phyloP scores from a whole-genome alignment of 352 stramenopile genomes.

The Globisporangium paroecandrum region DNA sequence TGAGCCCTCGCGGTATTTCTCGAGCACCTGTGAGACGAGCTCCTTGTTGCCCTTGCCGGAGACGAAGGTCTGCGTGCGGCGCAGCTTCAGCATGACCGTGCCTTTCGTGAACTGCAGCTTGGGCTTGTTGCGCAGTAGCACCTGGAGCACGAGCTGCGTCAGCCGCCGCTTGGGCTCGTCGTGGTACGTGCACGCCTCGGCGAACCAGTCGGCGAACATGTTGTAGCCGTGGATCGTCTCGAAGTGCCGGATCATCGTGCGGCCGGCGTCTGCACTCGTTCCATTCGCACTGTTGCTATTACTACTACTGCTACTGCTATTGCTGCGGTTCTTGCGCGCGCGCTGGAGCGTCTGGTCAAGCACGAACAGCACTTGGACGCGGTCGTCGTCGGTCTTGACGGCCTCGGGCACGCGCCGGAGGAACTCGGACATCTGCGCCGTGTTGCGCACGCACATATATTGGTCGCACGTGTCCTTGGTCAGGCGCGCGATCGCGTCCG shows the following conservation, averaged over 20 bases:
- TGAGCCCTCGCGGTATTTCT: slow-evolving; percentile 29
- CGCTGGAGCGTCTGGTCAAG: slow-evolving; percentile 46
- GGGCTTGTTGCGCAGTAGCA: slow-evolving; percentile 52
- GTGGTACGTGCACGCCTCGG: slow-evolving; percentile 34
- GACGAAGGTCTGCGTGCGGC: slow-evolving; percentile 24
- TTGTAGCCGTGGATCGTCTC: slow-evolving; percentile 58
- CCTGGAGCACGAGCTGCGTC: slow-evolving; percentile 46
- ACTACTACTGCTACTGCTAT: neutral
- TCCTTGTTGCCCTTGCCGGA: slow-evolving; percentile 45
- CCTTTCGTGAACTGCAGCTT: slow-evolving; percentile 44
- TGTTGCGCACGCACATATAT: slow-evolving; percentile 32
- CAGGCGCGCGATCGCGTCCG: slow-evolving; percentile 34
- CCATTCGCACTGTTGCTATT: slow-evolving; percentile 1
- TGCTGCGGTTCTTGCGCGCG: slow-evolving; percentile 9
- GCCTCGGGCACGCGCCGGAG: slow-evolving; percentile 28
- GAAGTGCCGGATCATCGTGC: slow-evolving; percentile 39
- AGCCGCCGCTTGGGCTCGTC: slow-evolving; percentile 51
- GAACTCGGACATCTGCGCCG: slow-evolving; percentile 37
- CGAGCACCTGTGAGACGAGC: slow-evolving; percentile 35
- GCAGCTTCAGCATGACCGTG: slow-evolving; percentile 25
- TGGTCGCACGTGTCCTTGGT: slow-evolving; percentile 38
- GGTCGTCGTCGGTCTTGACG: slow-evolving; percentile 48
- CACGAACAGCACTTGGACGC: slow-evolving; percentile 53
- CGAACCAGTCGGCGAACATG: slow-evolving; percentile 57
- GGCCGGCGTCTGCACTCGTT: neutral